phyloP scores from a whole-genome alignment of 2,329 filamentous ascomycete genomes.

The Monilinia laxa region DNA sequence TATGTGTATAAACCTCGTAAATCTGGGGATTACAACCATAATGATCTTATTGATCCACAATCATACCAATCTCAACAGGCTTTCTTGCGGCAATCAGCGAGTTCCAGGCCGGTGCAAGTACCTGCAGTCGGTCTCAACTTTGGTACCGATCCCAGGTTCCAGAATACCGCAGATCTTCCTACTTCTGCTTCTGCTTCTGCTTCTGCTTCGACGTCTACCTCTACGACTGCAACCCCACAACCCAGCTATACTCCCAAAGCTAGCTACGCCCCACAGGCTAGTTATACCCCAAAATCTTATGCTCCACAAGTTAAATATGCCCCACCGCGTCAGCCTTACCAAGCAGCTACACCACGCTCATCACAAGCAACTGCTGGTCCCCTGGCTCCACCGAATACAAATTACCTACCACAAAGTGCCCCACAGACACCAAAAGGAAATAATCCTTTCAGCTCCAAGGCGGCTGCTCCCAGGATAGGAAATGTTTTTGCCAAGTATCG shows the following conservation, averaged over 20 bases:
- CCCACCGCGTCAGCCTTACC: conserved; percentile 19
- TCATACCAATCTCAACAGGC: conserved; percentile 40
- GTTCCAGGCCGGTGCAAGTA: conserved; percentile 24
- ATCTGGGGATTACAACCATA: conserved; percentile 32
- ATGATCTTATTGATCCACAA: conserved; percentile 35
- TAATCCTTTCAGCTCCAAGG: conserved; percentile 34
- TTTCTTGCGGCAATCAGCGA: conserved; percentile 38
- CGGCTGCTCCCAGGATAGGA: conserved; percentile 22
- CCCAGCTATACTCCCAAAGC: neutral
- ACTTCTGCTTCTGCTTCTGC: conserved; percentile 6
- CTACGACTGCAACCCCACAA: neutral
- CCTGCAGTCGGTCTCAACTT: conserved; percentile 33
- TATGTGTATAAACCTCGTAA: conserved; percentile 53
- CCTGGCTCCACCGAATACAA: conserved; percentile 27
- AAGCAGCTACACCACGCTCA: conserved; percentile 11
- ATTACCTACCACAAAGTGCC: conserved; percentile 27
- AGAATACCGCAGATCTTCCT: conserved; percentile 9
- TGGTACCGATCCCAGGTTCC: conserved; percentile 39
- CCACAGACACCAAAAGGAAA: conserved; percentile 27
- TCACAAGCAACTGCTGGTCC: conserved; percentile 17
- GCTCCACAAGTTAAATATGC: conserved; percentile 16
- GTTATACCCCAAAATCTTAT: neutral
- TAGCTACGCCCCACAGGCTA: neutral
- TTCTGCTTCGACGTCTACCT: neutral
- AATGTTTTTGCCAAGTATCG: conserved; percentile 41